Evolutionary conservation across 352 stramenopile genomes (phyloP).

Genomic region (Pythium myriotylum): DNA sequence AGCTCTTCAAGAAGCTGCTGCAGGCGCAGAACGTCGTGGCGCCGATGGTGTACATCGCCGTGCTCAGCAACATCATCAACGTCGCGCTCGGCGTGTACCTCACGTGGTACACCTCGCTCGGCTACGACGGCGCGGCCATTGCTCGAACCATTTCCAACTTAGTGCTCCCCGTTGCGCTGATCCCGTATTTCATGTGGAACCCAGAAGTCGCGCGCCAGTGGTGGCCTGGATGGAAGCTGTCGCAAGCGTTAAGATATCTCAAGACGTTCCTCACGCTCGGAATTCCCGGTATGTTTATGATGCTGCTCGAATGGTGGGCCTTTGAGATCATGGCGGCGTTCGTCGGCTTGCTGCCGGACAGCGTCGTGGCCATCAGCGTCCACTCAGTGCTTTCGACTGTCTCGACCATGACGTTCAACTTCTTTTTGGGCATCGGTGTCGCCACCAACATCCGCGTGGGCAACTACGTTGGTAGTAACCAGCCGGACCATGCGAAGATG

Average conservation of each 20-base stretch:
- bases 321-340: conserved; percentile 79
- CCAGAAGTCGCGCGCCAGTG: conserved; percentile 43
- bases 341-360: conserved; percentile 59
- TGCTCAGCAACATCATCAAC: conserved; percentile 82
- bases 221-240: conserved; percentile 69
- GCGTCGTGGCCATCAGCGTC: conserved; percentile 67
- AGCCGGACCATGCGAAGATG: conserved; percentile 83
- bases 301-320: conserved; percentile 77
- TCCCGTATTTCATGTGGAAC: conserved; percentile 62
- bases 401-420: conserved; percentile 68
- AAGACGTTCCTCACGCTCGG: conserved; percentile 67
- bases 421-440: conserved; percentile 79
- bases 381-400: conserved; percentile 73
- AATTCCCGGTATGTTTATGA: conserved; percentile 71
- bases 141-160: conserved; percentile 61
- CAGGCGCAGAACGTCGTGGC: conserved; percentile 84
- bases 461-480: conserved; percentile 78
- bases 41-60: conserved; percentile 83
- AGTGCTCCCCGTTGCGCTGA: conserved; percentile 52
- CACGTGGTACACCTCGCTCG: conserved; percentile 77
- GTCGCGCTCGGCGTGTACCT: conserved; percentile 70
- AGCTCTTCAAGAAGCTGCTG: conserved; percentile 83
- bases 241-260: conserved; percentile 56
- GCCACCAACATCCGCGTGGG: conserved; percentile 82
- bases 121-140: conserved; percentile 81